Evolutionary conservation across 495 filamentous ascomycete species (phyloP).

Genomic region (Aspergillus egyptiacus): DNA sequence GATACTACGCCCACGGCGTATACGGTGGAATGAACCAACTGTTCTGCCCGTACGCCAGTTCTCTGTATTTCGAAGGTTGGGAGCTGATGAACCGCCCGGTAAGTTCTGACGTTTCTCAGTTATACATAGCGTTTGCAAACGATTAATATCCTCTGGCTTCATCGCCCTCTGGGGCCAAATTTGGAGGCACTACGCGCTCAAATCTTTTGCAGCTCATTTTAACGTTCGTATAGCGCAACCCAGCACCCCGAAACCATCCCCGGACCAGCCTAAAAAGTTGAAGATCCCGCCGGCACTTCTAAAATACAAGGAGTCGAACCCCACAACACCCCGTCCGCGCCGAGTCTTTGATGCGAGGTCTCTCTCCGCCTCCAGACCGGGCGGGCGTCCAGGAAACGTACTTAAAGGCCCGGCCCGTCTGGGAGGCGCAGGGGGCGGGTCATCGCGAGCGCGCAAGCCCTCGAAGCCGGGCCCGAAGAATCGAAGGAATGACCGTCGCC

Average conservation of each 20-base stretch:
- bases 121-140: not conserved
- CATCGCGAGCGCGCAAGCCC: constrained; percentile 19
- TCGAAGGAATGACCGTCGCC: constrained; percentile 16
- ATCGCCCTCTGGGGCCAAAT: too few relatives aligned
- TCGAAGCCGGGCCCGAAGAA: constrained; percentile 7
- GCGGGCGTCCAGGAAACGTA: constrained; percentile 28
- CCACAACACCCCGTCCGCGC: constrained; percentile 23
- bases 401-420: constrained; percentile 30
- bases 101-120: not conserved
- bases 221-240: not conserved
- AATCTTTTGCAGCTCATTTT: not conserved
- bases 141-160: too few relatives aligned
- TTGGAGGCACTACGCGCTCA: too few relatives aligned
- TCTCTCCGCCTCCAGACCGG: constrained; percentile 29
- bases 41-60: constrained; percentile 24
- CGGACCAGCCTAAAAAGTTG: constrained; percentile 14
- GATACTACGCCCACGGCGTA: constrained; percentile 15
- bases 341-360: constrained; percentile 39
- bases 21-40: constrained; percentile 12
- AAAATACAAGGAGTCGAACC: constrained; percentile 12
- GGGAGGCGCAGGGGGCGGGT: constrained; percentile 16
- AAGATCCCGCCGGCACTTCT: constrained; percentile 21
- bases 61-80: constrained; percentile 22
- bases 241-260: not conserved
- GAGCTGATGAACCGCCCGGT: constrained; percentile 22